A percentile compares a stretch with the other conserved stretches of the same genome.
Evolutionary conservation across 2,329 filamentous ascomycete species (phyloP).

Genomic region (Beauveria brongniartii): DNA sequence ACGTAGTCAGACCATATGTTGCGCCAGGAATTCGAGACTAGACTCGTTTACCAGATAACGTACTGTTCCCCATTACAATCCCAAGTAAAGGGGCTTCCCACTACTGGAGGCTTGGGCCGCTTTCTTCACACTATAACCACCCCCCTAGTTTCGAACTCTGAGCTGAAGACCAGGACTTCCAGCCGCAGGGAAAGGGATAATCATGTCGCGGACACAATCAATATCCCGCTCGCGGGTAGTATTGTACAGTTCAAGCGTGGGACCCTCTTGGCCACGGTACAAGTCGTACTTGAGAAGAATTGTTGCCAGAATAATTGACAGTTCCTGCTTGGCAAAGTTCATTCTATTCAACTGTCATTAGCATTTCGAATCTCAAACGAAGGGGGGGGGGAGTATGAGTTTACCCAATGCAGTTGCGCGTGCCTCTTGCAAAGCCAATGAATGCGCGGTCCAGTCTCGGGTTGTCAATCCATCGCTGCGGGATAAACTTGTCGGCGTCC

Average conservation of each 20-base stretch:
- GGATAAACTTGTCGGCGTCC: conserved; percentile 29
- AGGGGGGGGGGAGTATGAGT: background rate
- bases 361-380: accelerated
- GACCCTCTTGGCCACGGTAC: background rate
- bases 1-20: too few species aligned
- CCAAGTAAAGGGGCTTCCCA: too few species aligned
- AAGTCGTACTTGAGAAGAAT: conserved; percentile 2
- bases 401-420: conserved; percentile 1
- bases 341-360: background rate
- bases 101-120: background rate
- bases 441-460: background rate
- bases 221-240: conserved; percentile 1
- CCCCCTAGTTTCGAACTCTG: background rate
- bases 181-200: background rate
- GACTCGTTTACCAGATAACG: too few species aligned
- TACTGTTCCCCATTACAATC: too few species aligned
- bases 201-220: conserved; percentile 3
- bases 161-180: background rate
- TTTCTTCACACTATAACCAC: background rate
- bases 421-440: background rate
- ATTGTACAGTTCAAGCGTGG: background rate
- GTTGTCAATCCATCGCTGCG: conserved; percentile 26
- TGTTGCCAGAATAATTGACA: background rate
- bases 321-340: conserved; percentile 4
- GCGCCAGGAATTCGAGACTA: too few species aligned